Evolutionary conservation across 2,329 filamentous ascomycete species (phyloP), one percentile per base, ranked within the genome.

Genomic region (Cadophora sp.): DNA sequence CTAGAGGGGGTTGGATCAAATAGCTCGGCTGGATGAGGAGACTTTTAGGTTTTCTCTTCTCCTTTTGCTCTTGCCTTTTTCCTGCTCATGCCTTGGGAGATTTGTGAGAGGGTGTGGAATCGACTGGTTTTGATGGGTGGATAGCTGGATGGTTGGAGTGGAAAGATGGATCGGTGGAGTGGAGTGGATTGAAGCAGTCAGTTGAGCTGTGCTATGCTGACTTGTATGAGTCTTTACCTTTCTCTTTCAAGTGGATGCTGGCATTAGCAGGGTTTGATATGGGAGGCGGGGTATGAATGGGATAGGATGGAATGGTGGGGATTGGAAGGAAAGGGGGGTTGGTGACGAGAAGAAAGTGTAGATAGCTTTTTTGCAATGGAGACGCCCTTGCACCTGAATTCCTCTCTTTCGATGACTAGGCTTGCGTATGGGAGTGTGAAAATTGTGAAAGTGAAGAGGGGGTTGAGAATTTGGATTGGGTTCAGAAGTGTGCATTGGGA

Each of bases 291-390:
- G 43, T 36, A 22, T 48, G 22, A 14, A 53, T 39, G 27, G 53
- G 39, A 7, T 62, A 48, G n/a, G 39, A 53, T n/a, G 59, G 47
- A 27, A 36, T 50, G 33, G 65, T 30, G 27, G 27, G 27, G 27
- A 30, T 30, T 30, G 27, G 27, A 4, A 6, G 27, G 27, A 30
- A 30, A 6, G 27, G 27, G 27, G 27, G 27, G 3, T 30, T 30
- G 27, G 27, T 30, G 27, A 30, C 6, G 27, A 30, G 6, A 30
- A 6, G 27, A 30, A 53, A 62, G 65, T n/a, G 71, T 56, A 36
- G 66, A 68, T 33, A 69, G 62, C 13, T 71, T 71, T 71, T 30
- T 67, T 70, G 71, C 69, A 70, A 67, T 36, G 71, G 66, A 70
- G 64, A 70, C 22, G 6, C 22, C 22, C 22, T 13, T 43, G n/a